Conservation (phyloP, 208 protist genomes). For the Acanthamoeba royreba region DNA sequence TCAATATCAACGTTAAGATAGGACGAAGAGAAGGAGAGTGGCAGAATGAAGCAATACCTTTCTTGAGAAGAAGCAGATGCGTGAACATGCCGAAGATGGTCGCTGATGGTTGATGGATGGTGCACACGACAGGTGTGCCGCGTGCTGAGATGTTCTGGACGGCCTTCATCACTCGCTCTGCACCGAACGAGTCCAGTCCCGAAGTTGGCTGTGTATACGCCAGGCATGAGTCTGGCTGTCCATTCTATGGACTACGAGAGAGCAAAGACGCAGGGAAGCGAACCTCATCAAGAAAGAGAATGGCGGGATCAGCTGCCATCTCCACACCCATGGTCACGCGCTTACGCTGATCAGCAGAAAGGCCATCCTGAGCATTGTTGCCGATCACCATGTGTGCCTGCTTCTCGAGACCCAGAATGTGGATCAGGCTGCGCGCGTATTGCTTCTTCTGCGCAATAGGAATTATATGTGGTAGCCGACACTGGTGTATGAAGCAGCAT, state of each 20-base stretch:
- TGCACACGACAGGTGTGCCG: background rate
- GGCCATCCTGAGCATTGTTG: background rate
- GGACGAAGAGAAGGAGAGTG: background rate
- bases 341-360: slow-evolving; percentile 55
- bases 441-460: background rate
- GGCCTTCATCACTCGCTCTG: background rate
- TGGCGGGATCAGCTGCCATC: slow-evolving; percentile 61
- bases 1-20: no score
- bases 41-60: background rate
- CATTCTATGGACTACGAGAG: no score
- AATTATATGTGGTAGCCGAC: background rate
- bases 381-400: background rate
- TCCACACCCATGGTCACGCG: slow-evolving; percentile 67
- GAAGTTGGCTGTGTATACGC: slow-evolving; percentile 1
- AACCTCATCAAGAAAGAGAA: slow-evolving; percentile 68
- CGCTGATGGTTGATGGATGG: background rate
- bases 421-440: background rate
- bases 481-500: background rate
- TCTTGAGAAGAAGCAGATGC: slow-evolving; percentile 16
- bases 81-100: background rate
- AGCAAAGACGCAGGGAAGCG: no score
- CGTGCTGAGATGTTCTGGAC: background rate
- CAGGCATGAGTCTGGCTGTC: no score
- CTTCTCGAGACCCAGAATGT: background rate
- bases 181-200: background rate